These are phyloP conservation scores for Penicillium rolfsii DNA, from an alignment of 2,329 filamentous ascomycete genomes.

Conservation along the genomic window DNA sequence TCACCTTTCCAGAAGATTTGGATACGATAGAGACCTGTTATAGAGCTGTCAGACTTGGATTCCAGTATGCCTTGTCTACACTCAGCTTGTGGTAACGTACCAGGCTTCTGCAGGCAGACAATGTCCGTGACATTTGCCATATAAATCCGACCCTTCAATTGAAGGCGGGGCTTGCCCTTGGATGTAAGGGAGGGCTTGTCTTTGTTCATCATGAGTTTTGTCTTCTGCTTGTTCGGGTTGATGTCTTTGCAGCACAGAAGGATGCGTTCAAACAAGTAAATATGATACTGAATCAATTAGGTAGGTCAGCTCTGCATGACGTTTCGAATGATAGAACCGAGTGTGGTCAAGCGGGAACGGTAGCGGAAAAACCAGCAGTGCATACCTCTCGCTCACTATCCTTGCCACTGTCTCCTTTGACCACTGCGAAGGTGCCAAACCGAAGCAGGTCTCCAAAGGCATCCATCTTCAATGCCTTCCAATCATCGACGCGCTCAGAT, in stretches of 20 bases:
- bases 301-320: constrained; percentile 5
- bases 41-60: background rate
- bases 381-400: constrained; percentile 88
- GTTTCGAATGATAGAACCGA: background rate
- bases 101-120: constrained; percentile 82
- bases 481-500: constrained; percentile 84
- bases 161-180: constrained; percentile 75
- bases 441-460: constrained; percentile 88
- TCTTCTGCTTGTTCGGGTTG: constrained; percentile 77
- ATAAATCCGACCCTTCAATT: constrained; percentile 95
- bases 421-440: constrained; percentile 86
- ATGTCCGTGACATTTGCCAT: constrained; percentile 99
- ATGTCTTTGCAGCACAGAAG: constrained; percentile 96
- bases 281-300: constrained; percentile 74
- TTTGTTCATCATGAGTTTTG: constrained; percentile 63
- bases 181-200: constrained; percentile 72
- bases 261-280: constrained; percentile 95
- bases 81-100: constrained; percentile 56
- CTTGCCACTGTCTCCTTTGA: constrained; percentile 74
- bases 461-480: constrained; percentile 90
- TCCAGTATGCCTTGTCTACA: no score
- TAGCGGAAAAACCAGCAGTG: constrained; percentile 25
- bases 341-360: background rate
- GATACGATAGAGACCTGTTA: constrained; percentile 81
- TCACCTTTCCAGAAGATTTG: constrained; percentile 99